These are phyloP conservation scores for Mucor irregularis DNA, from an alignment of 371 early-diverging fungal species.

Conservation along the genomic window DNA sequence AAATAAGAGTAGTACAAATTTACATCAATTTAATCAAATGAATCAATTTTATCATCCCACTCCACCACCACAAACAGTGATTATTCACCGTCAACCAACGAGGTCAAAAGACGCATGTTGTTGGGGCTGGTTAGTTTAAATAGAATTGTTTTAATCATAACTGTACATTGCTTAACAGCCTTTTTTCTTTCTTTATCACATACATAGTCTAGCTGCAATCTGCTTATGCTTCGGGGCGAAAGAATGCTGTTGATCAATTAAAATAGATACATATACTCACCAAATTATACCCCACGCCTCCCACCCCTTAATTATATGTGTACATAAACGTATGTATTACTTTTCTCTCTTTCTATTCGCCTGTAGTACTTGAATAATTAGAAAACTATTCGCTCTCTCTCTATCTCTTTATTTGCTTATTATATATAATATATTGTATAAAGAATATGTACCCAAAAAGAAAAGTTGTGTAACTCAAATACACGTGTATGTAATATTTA, in stretches of 20 bases:
- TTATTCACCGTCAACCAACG: slow-evolving; percentile 37
- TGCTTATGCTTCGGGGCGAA: slow-evolving; percentile 29
- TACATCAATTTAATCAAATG: neutral
- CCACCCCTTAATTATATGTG: too few relatives aligned
- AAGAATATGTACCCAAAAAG: neutral
- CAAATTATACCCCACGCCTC: neutral
- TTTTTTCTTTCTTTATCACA: neutral
- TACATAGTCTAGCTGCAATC: slow-evolving; percentile 25
- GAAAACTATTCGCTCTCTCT: neutral
- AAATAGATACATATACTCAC: neutral
- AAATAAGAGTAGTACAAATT: neutral
- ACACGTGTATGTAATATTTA: neutral
- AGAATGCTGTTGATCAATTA: slow-evolving; percentile 20
- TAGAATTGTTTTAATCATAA: too few relatives aligned
- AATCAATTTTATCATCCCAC: slow-evolving; percentile 29
- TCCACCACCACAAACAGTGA: slow-evolving; percentile 44
- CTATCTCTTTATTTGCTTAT: neutral
- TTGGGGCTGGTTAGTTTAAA: slow-evolving; percentile 42
- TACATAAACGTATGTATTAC: too few relatives aligned
- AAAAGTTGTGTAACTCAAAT: too few relatives aligned
- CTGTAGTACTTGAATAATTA: too few relatives aligned
- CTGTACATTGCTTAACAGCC: too few relatives aligned
- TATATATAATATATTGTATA: neutral
- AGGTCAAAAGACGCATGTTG: slow-evolving; percentile 48
- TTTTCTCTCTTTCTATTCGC: too few relatives aligned